These are phyloP conservation scores for Neofusicoccum kwambonambiense DNA, from an alignment of 2,329 filamentous ascomycete species.

Conservation along the genomic window DNA sequence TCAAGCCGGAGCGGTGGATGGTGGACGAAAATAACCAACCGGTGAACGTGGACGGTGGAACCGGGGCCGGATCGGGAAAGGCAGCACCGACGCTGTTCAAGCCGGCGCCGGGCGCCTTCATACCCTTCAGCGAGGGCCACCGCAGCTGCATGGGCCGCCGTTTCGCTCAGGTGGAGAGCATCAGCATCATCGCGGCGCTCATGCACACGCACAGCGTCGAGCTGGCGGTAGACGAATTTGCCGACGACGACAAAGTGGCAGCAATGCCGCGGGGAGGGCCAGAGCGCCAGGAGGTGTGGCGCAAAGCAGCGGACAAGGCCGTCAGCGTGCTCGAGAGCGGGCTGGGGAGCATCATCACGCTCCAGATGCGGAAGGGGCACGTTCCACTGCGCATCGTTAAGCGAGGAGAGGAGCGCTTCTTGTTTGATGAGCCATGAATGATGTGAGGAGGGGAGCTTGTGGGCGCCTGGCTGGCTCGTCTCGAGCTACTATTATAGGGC, in stretches of 20 bases:
- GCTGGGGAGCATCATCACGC: constrained; percentile 64
- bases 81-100: constrained; percentile 59
- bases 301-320: constrained; percentile 58
- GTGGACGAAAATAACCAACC: constrained; percentile 27
- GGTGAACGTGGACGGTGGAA: constrained; percentile 33
- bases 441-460: no score
- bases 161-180: constrained; percentile 58
- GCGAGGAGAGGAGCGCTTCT: constrained; percentile 69
- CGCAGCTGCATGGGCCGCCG: constrained; percentile 55
- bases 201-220: constrained; percentile 65
- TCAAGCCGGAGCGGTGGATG: constrained; percentile 73
- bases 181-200: constrained; percentile 53
- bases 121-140: constrained; percentile 58
- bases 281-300: constrained; percentile 58
- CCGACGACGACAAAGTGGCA: constrained; percentile 42
- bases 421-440: constrained; percentile 23
- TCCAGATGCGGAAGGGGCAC: constrained; percentile 63
- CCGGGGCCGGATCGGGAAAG: constrained; percentile 44
- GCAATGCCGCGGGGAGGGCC: constrained; percentile 41
- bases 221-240: constrained; percentile 58
- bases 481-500: constrained; percentile 2
- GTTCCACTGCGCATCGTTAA: constrained; percentile 68
- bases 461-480: background rate
- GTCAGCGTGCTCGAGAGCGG: constrained; percentile 53
- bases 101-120: constrained; percentile 50